Conservation (phyloP, 1,284 basidiomycete genomes). For the Leccinum subfulvum region DNA sequence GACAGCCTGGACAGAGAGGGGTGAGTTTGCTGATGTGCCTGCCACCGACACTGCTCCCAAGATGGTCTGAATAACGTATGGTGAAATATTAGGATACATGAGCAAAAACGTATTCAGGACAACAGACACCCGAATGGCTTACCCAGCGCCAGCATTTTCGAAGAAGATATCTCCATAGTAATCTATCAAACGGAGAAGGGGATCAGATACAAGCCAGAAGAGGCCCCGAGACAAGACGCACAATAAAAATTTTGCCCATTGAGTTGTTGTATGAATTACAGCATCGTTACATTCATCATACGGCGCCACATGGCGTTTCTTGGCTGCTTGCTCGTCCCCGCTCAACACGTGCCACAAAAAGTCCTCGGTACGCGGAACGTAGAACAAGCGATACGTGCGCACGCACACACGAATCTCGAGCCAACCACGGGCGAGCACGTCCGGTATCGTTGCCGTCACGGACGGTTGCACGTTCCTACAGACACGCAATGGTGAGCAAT, state of each 20-base stretch:
- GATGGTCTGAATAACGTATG: constrained; percentile 73
- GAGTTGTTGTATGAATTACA: constrained; percentile 80
- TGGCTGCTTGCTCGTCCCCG: constrained; percentile 20
- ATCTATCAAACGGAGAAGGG: constrained; percentile 38
- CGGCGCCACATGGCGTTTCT: constrained; percentile 70
- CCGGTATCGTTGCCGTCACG: constrained; percentile 38
- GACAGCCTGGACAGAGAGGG: too few species aligned
- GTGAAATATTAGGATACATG: constrained; percentile 45
- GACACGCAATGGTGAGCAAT: not conserved
- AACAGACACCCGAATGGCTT: constrained; percentile 17
- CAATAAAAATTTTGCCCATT: constrained; percentile 78
- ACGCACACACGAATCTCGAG: constrained; percentile 81
- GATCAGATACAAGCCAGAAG: not conserved
- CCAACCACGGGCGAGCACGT: constrained; percentile 53
- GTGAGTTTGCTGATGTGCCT: constrained; percentile 29
- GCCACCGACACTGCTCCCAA: constrained; percentile 68
- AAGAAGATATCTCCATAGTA: constrained; percentile 86
- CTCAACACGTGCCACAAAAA: constrained; percentile 43
- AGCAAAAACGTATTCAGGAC: not conserved
- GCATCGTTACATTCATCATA: constrained; percentile 75
- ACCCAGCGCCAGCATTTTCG: constrained; percentile 68
- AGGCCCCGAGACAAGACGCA: constrained; percentile 31
- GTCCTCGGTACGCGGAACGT: constrained; percentile 73
- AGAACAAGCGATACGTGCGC: constrained; percentile 84
- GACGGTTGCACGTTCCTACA: constrained; percentile 44